Evolutionary conservation across 163 green algal species (phyloP), one percentile per base, ranked within the genome.

Genomic region (Chloromonas sp.): DNA sequence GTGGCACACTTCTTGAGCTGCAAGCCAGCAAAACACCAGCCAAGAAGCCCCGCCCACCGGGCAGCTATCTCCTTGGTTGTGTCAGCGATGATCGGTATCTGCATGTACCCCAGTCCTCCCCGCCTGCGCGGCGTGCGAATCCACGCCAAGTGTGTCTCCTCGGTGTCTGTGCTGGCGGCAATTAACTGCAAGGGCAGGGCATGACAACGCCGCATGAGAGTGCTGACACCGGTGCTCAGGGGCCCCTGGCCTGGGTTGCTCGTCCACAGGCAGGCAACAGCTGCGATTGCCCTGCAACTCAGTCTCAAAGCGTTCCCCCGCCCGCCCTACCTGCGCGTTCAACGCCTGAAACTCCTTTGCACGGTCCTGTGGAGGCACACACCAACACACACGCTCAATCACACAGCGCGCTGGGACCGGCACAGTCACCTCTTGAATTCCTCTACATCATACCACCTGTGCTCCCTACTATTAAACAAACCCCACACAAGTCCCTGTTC

Each of bases 331-430:
- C 36, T 36, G 36, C 36, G 36, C 36, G 89, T 97, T 96, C 59
- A 98, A 81, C 0, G 91, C 90, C 60, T 90, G 89, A 87, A 99
- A 99, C 87, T 99, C 96, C 3, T 92, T 91, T 90, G 96, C 89
- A 61, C 93, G 89, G 86, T 99, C 96, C 85, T 94, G 92, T 98
- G 98, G 70, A 95, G 36, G 36, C 36, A 36, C 36, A 36, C 36
- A 36, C 96, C 11, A 77, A n/a, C 70, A 77, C 70, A 14, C 70
- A 36, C 36, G 36, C 36, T 36, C 36, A 36, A 36, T 36, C 36
- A 36, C 36, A 36, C 36, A 36, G 36, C 36, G 36, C 36, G 36
- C 36, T 36, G 36, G 36, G 36, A 36, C 36, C 36, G 36, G 36
- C 36, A 36, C 36, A 36, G 36, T 36, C 36, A 36, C 36, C 36